Evolutionary conservation across 306 rosid genomes (phyloP).

Genomic region (Pyrus betulifolia): DNA sequence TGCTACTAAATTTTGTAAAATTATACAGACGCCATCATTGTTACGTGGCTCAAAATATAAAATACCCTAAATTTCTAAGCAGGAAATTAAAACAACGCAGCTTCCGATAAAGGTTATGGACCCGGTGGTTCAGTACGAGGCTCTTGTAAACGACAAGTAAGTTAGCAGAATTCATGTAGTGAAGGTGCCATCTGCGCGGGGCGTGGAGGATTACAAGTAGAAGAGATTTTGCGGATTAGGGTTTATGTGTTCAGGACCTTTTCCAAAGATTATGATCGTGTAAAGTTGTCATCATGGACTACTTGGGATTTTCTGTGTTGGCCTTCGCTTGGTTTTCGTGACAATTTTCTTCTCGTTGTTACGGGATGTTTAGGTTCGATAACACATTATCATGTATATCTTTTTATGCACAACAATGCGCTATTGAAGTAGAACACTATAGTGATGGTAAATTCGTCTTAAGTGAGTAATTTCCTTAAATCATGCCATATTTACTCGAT

Average conservation of each 20-base stretch:
- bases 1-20: not conserved
- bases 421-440: too few relatives aligned
- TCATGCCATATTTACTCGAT: too few relatives aligned
- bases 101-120: conserved; percentile 4
- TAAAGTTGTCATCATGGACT: not conserved
- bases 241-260: not conserved
- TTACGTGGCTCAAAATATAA: not conserved
- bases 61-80: not conserved
- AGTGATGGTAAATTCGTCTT: too few relatives aligned
- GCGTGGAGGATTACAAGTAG: not conserved
- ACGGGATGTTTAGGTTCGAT: too few relatives aligned
- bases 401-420: too few relatives aligned
- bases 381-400: too few relatives aligned
- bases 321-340: not conserved
- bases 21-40: conserved; percentile 2
- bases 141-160: conserved; percentile 22
- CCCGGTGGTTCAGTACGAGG: conserved; percentile 13
- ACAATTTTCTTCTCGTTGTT: not conserved
- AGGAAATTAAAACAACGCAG: not conserved
- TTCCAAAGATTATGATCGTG: not conserved
- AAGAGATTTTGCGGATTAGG: not conserved
- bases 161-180: not conserved
- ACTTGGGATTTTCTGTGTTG: not conserved
- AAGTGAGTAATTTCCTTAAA: too few relatives aligned
- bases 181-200: not conserved